These are phyloP conservation scores for Sugiyamaella floridensis DNA, from an alignment of 805 yeast genomes.

Conservation along the genomic window DNA sequence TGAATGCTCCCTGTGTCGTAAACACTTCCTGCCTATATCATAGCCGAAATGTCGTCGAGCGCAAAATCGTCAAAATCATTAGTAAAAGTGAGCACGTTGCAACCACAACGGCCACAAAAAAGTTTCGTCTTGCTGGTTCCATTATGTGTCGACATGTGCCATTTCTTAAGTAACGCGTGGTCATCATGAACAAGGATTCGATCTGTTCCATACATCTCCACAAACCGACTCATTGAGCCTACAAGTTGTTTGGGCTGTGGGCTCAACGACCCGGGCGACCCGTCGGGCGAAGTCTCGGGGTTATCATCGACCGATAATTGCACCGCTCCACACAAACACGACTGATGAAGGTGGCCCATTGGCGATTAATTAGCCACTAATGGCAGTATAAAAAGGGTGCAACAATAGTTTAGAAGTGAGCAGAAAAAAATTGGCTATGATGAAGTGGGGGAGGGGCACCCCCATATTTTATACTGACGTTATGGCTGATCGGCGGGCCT, in stretches of 20 bases:
- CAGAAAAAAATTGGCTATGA: too few species aligned
- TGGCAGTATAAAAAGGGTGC: too few species aligned
- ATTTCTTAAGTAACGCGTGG: background rate
- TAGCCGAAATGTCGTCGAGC: background rate
- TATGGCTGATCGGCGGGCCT: background rate
- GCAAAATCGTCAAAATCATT: constrained; percentile 2
- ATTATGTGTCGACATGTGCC: constrained; percentile 2
- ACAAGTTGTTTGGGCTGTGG: background rate
- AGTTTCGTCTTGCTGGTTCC: constrained; percentile 8
- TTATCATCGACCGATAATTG: background rate
- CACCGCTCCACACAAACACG: background rate
- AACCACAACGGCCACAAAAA: constrained; percentile 12
- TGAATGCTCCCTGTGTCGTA: too few species aligned
- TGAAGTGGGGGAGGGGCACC: background rate
- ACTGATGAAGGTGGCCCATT: background rate
- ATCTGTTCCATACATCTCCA: background rate
- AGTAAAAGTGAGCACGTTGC: constrained; percentile 12
- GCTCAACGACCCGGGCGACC: background rate
- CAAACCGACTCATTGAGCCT: background rate
- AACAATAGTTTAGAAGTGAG: too few species aligned
- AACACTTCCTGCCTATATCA: background rate
- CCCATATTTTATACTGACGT: background rate
- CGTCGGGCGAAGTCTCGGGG: background rate
- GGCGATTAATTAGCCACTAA: background rate
- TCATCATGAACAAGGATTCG: background rate